Conservation (phyloP, 73 alveolate species). For the Paramecium bursaria region DNA sequence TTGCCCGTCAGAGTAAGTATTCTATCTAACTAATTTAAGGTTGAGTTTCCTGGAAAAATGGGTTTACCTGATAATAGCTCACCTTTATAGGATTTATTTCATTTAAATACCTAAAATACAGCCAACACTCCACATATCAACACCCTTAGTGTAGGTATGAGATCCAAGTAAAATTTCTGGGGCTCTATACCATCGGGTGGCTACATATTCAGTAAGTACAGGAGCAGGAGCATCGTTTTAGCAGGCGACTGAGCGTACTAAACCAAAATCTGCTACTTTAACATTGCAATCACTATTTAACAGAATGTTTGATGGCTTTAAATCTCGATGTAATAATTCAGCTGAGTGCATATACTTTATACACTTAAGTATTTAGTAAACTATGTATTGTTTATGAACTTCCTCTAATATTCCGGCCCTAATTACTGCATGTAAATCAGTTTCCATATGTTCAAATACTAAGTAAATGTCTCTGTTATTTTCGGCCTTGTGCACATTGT, state of each 20-base stretch:
- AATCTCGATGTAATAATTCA: conserved; percentile 86
- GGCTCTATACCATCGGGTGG: conserved; percentile 95
- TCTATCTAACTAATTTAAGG: conserved; percentile 83
- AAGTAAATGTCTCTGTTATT: conserved; percentile 80
- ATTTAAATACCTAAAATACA: conserved; percentile 79
- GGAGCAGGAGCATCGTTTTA: conserved; percentile 79
- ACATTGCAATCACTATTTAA: conserved; percentile 88
- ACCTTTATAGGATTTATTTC: conserved; percentile 46
- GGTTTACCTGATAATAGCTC: conserved; percentile 88
- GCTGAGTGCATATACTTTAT: conserved; percentile 86
- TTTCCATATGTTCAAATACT: conserved; percentile 88
- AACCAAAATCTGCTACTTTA: conserved; percentile 94
- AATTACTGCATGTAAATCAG: conserved; percentile 87
- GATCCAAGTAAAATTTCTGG: conserved; percentile 92
- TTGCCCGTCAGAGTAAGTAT: conserved; percentile 86
- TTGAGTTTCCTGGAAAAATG: conserved; percentile 89
- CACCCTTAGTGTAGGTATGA: conserved; percentile 87
- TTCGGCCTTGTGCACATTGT: conserved; percentile 77
- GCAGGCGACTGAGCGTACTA: conserved; percentile 84
- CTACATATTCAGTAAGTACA: conserved; percentile 89
- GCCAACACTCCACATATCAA: conserved; percentile 96
- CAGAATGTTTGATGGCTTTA: conserved; percentile 87
- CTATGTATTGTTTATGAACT: conserved; percentile 79
- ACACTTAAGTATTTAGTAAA: conserved; percentile 79
- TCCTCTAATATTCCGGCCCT: conserved; percentile 82